Conservation (phyloP, 202 grass and related monocot genomes). For the Setaria italica region DNA sequence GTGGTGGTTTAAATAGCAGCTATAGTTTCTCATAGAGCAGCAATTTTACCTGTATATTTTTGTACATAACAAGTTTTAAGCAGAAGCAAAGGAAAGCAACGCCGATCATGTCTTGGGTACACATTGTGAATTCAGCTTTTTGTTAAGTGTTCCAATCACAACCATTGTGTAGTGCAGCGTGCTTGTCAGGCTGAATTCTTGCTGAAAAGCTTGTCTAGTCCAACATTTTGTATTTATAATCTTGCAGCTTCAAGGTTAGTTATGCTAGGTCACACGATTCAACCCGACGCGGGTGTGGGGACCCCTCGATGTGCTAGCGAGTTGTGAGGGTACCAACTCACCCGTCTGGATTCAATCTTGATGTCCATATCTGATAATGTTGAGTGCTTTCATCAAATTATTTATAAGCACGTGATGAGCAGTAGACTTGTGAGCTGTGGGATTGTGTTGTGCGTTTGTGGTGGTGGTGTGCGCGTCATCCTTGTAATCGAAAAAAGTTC, state of each 20-base stretch:
- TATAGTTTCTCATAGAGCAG: constrained; percentile 35
- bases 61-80: constrained; percentile 41
- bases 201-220: background rate
- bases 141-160: constrained; percentile 7
- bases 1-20: constrained; percentile 3
- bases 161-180: background rate
- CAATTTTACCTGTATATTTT: constrained; percentile 24
- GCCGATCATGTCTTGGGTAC: background rate
- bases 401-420: too few species aligned
- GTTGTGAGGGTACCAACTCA: too few species aligned
- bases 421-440: too few species aligned
- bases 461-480: too few species aligned
- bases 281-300: too few species aligned
- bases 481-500: too few species aligned
- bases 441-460: too few species aligned
- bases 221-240: background rate
- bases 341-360: too few species aligned
- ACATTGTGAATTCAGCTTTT: background rate
- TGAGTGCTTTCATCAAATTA: too few species aligned
- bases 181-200: background rate
- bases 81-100: constrained; percentile 29
- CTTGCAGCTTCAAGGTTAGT: background rate
- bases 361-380: too few species aligned
- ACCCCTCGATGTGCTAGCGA: too few species aligned
- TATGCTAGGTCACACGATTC: too few species aligned